A percentile compares a stretch with the other conserved stretches of the same genome.
Conservation (phyloP, 768 basidiomycete genomes). For the Tylopilus rubrobrunneus region DNA sequence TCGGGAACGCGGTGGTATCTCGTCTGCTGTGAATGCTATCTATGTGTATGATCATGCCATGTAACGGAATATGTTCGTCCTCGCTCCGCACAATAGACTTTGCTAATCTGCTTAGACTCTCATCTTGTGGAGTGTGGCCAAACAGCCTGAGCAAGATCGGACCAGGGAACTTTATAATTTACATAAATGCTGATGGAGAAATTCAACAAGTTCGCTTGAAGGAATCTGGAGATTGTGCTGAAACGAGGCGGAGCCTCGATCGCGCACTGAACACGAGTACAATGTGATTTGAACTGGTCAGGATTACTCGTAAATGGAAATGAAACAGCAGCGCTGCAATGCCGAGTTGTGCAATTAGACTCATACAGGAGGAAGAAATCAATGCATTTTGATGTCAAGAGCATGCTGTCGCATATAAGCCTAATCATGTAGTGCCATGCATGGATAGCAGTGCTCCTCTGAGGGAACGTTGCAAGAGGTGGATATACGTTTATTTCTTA, state of each 20-base stretch:
- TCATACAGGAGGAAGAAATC: background rate
- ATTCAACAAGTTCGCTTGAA: too few species aligned
- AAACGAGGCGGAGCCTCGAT: too few species aligned
- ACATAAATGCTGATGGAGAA: too few species aligned
- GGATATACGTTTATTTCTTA: constrained; percentile 26
- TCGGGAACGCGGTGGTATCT: background rate
- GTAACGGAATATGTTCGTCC: background rate
- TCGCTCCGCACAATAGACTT: background rate
- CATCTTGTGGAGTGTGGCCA: too few species aligned
- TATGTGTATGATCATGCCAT: background rate
- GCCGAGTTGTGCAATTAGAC: background rate
- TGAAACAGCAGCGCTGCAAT: too few species aligned
- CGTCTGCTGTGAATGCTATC: background rate
- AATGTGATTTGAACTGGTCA: background rate
- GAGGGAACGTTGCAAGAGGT: background rate
- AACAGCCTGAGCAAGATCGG: too few species aligned
- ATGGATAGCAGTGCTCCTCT: constrained; percentile 13
- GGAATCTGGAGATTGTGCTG: too few species aligned
- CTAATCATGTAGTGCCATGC: constrained; percentile 26
- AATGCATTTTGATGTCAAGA: constrained; percentile 22
- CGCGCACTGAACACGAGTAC: too few species aligned
- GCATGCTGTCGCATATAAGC: constrained; percentile 23
- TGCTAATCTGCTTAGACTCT: background rate
- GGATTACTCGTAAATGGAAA: background rate
- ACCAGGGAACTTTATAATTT: too few species aligned